These are phyloP conservation scores for Yamadazyma kanchanaburiensis DNA, from an alignment of 1,139 yeast species.

Conservation along the genomic window DNA sequence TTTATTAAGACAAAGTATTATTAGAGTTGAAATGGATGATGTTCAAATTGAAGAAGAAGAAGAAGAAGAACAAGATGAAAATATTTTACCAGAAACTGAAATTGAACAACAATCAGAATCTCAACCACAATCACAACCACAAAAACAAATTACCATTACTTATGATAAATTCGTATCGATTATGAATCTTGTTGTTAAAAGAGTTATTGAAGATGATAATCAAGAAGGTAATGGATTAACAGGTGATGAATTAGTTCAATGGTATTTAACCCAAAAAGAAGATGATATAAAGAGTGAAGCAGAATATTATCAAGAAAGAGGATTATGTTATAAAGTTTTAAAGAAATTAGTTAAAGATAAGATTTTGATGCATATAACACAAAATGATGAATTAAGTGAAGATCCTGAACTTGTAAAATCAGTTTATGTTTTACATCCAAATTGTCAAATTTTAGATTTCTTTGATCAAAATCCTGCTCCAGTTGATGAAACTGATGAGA, in stretches of 20 bases:
- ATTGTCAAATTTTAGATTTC: conserved; percentile 72
- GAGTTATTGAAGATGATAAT: conserved; percentile 57
- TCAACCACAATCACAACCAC: conserved; percentile 2
- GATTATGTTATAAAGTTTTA: conserved; percentile 74
- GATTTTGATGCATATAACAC: conserved; percentile 77
- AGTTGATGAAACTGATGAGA: conserved; percentile 14
- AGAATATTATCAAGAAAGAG: conserved; percentile 69
- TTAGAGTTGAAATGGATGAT: conserved; percentile 93
- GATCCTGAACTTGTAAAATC: conserved; percentile 21
- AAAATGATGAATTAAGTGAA: conserved; percentile 38
- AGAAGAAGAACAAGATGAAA: conserved; percentile 23
- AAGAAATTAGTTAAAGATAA: conserved; percentile 83
- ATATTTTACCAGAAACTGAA: conserved; percentile 11
- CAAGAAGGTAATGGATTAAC: conserved; percentile 65
- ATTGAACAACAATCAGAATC: conserved; percentile 8
- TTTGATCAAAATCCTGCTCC: conserved; percentile 32
- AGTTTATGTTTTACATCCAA: conserved; percentile 83
- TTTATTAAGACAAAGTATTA: conserved; percentile 83
- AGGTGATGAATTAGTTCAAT: conserved; percentile 66
- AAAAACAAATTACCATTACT: conserved; percentile 44
- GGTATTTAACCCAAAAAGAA: conserved; percentile 79
- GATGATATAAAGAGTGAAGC: conserved; percentile 66
- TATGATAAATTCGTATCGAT: conserved; percentile 85
- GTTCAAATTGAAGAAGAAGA: conserved; percentile 76
- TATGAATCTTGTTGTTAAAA: conserved; percentile 75